These are phyloP conservation scores for Trametes punicea DNA, from an alignment of 768 basidiomycete genomes.

Conservation along the genomic window DNA sequence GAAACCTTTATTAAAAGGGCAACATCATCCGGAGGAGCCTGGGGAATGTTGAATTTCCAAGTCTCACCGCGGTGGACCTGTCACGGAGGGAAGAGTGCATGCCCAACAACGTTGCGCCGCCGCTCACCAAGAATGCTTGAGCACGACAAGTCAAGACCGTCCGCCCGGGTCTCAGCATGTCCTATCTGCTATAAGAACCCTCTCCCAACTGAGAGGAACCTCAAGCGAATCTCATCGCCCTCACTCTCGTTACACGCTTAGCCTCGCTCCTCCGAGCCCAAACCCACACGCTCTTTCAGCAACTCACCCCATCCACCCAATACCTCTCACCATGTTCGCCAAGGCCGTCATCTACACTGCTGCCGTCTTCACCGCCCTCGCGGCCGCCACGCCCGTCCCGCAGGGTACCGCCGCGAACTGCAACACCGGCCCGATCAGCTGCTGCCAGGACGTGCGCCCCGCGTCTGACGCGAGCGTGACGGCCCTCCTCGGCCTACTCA, in stretches of 20 bases:
- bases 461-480: background rate
- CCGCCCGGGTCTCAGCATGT: background rate
- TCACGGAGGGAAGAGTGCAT: background rate
- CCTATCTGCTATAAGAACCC: background rate
- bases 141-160: background rate
- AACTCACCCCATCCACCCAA: background rate
- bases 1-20: no score
- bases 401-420: conserved; percentile 2
- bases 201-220: background rate
- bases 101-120: background rate
- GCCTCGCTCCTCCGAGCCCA: conserved; percentile 10
- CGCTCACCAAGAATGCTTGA: conserved; percentile 1
- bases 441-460: conserved; percentile 11
- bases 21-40: no score
- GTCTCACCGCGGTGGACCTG: background rate
- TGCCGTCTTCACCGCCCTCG: conserved; percentile 14
- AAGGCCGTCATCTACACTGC: conserved; percentile 10
- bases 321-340: conserved; percentile 11
- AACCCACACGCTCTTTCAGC: conserved; percentile 2
- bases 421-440: conserved; percentile 16
- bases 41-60: background rate
- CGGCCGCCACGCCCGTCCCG: conserved; percentile 11
- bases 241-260: conserved; percentile 7
- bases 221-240: conserved; percentile 12
- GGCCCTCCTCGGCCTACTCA: conserved; percentile 10